phyloP scores from a whole-genome alignment of 345 rosid species.

The Nasturtium officinale region DNA sequence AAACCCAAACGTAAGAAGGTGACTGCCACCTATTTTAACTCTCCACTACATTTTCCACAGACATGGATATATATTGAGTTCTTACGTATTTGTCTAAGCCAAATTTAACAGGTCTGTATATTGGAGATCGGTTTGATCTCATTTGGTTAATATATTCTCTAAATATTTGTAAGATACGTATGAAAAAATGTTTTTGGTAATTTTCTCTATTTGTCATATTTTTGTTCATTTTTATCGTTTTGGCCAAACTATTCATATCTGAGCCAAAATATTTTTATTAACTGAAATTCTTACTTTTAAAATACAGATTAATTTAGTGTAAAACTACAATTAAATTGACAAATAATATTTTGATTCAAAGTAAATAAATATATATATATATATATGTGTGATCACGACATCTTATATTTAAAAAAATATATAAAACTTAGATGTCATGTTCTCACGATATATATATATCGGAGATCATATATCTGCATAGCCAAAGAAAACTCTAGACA shows the following conservation, averaged over 20 bases:
- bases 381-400: not conserved
- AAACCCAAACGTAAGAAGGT: no score
- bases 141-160: no score
- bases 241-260: not conserved
- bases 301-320: not conserved
- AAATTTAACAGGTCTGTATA: no score
- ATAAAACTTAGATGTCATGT: not conserved
- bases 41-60: no score
- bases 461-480: not conserved
- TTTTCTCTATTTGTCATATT: not conserved
- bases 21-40: no score
- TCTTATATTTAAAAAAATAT: not conserved
- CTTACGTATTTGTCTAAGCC: no score
- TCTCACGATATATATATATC: no score
- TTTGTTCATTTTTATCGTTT: no score
- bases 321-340: not conserved
- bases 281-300: not conserved
- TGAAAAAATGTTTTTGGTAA: no score
- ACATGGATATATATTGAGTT: no score
- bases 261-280: not conserved
- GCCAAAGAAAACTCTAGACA: not conserved
- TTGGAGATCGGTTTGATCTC: no score
- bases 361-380: not conserved
- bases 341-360: not conserved
- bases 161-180: no score